Conservation (phyloP, 2,329 filamentous ascomycete species). For the Hypoxylon sp. region DNA sequence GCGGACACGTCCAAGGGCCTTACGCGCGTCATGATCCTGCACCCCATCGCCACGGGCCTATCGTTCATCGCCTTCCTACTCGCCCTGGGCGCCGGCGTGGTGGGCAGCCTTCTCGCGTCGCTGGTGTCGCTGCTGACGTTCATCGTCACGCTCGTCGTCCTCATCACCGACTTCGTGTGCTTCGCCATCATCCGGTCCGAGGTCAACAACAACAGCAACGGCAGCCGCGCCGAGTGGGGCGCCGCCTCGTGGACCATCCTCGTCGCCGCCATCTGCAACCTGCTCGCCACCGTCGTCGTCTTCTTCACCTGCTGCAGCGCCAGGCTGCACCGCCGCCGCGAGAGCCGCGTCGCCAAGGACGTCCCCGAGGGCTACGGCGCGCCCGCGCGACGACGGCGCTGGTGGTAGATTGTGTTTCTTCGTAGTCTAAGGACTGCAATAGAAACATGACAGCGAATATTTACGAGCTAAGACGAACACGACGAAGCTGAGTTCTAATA, state of each 20-base stretch:
- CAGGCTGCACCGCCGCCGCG: slow-evolving; percentile 52
- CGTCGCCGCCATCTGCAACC: slow-evolving; percentile 60
- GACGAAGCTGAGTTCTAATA: neutral
- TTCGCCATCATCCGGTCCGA: slow-evolving; percentile 49
- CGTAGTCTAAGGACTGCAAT: neutral
- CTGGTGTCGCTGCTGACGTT: slow-evolving; percentile 51
- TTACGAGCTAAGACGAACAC: neutral
- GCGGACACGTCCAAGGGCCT: slow-evolving; percentile 50
- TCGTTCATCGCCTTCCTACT: slow-evolving; percentile 57
- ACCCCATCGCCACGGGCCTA: slow-evolving; percentile 42
- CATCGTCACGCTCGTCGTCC: slow-evolving; percentile 51
- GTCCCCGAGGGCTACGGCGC: slow-evolving; percentile 41
- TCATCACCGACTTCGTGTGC: slow-evolving; percentile 54
- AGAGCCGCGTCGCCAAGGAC: slow-evolving; percentile 37
- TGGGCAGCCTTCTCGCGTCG: slow-evolving; percentile 52
- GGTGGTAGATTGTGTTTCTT: slow-evolving; percentile 12
- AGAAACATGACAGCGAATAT: neutral
- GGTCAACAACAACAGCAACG: slow-evolving; percentile 35
- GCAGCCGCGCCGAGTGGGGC: slow-evolving; percentile 56
- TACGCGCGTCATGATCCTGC: slow-evolving; percentile 56
- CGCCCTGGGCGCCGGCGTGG: slow-evolving; percentile 52
- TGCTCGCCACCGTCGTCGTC: slow-evolving; percentile 64
- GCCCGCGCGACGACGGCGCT: slow-evolving; percentile 21
- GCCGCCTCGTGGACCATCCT: slow-evolving; percentile 67
- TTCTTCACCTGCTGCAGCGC: slow-evolving; percentile 68